Conservation (phyloP, 441 rosid genomes). For the Corymbia citriodora region DNA sequence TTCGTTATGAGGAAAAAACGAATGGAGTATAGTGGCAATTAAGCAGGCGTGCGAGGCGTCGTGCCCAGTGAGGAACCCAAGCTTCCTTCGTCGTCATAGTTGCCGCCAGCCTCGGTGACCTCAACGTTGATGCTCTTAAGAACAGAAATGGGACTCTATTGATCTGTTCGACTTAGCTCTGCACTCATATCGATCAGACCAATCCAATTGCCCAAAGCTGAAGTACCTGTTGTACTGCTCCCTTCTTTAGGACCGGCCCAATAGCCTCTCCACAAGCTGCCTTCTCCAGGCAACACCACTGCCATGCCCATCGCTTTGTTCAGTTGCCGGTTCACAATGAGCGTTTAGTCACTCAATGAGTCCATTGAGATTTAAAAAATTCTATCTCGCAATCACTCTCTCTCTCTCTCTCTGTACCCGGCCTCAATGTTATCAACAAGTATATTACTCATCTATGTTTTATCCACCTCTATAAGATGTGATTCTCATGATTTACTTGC, state of each 20-base stretch:
- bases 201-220: not conserved
- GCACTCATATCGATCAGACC: not conserved
- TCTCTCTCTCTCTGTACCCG: no score
- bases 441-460: no score
- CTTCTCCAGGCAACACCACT: not conserved
- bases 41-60: fast-evolving
- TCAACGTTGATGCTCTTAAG: not conserved
- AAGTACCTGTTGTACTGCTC: not conserved
- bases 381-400: not conserved
- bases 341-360: not conserved
- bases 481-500: no score
- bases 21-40: not conserved
- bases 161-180: not conserved
- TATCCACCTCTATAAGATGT: no score
- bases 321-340: not conserved
- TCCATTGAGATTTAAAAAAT: not conserved
- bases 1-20: not conserved
- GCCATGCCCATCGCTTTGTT: not conserved
- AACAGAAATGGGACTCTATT: not conserved
- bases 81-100: not conserved
- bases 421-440: no score
- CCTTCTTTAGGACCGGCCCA: not conserved
- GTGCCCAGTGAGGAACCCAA: not conserved
- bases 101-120: not conserved
- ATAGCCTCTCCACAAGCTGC: not conserved